These are phyloP conservation scores for Ophiostoma quercus DNA, from an alignment of 2,329 filamentous ascomycete genomes.

Conservation along the genomic window DNA sequence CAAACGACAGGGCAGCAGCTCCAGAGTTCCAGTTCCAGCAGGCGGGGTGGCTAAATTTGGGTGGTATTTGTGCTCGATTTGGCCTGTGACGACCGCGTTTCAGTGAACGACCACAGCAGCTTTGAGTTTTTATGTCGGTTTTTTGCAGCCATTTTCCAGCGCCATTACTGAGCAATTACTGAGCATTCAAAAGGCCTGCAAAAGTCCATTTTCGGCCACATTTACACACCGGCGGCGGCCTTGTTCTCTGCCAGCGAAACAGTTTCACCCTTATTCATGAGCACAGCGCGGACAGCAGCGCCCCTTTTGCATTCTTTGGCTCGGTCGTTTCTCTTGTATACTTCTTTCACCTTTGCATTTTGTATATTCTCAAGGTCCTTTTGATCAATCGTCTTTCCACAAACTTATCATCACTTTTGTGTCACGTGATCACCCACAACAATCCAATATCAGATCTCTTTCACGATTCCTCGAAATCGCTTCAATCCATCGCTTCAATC, in stretches of 20 bases:
- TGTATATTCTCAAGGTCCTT: background rate
- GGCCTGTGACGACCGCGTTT: slow-evolving; percentile 5
- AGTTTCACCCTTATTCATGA: slow-evolving; percentile 1
- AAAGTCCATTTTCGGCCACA: background rate
- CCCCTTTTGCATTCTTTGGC: background rate
- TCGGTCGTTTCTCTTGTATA: background rate
- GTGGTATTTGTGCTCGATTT: slow-evolving; percentile 16
- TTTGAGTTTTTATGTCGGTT: too few relatives aligned
- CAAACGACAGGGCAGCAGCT: background rate
- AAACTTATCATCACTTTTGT: too few relatives aligned
- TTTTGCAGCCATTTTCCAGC: background rate
- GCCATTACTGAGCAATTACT: slow-evolving; percentile 1
- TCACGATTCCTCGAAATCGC: too few relatives aligned
- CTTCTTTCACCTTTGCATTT: background rate
- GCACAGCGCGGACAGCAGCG: background rate
- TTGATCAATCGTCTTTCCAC: too few relatives aligned
- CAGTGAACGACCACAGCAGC: background rate
- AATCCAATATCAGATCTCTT: too few relatives aligned
- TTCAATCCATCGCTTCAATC: too few relatives aligned
- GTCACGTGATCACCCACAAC: background rate
- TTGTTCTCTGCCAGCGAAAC: slow-evolving; percentile 9
- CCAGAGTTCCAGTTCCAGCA: background rate
- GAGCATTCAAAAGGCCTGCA: background rate
- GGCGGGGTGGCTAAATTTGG: slow-evolving; percentile 21
- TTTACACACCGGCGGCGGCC: background rate